Percentiles rank a stretch among this genome's conserved stretches.
phyloP scores from a whole-genome alignment of 495 filamentous ascomycete genomes.

The Ascobolus immersus region DNA sequence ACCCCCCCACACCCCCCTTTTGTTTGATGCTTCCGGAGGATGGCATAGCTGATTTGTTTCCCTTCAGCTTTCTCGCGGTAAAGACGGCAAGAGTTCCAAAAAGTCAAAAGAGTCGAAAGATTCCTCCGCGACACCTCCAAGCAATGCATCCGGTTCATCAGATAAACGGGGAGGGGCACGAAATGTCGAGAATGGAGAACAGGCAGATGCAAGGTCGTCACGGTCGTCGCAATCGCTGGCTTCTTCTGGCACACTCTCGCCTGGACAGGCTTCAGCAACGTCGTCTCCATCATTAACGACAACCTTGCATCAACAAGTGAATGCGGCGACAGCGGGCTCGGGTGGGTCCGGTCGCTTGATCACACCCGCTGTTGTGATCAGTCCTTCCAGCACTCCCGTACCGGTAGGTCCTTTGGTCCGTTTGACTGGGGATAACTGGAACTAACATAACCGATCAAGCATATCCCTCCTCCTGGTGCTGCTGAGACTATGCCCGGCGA shows the following conservation, averaged over 20 bases:
- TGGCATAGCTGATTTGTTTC: constrained; percentile 6
- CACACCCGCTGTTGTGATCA: constrained; percentile 81
- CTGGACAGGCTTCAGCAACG: constrained; percentile 5
- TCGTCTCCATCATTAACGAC: constrained; percentile 9
- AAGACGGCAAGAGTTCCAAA: constrained; percentile 77
- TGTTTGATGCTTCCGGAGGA: constrained; percentile 2
- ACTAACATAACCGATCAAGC: constrained; percentile 27
- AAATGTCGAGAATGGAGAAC: constrained; percentile 45
- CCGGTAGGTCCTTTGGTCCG: constrained; percentile 17
- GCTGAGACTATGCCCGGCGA: constrained; percentile 97
- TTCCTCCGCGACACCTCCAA: constrained; percentile 51
- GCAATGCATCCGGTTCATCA: constrained; percentile 50
- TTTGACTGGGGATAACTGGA: constrained; percentile 3
- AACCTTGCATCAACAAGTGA: constrained; percentile 14
- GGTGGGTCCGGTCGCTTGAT: constrained; percentile 16
- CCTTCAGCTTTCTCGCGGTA: constrained; percentile 75
- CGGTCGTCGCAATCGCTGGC: constrained; percentile 30
- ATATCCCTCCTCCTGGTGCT: constrained; percentile 76
- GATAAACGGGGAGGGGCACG: constrained; percentile 54
- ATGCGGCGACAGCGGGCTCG: constrained; percentile 9
- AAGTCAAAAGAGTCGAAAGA: constrained; percentile 31
- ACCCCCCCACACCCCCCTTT: constrained; percentile 7
- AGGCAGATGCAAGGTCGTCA: constrained; percentile 20
- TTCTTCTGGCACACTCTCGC: constrained; percentile 17
- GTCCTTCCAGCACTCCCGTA: constrained; percentile 69